Conservation (phyloP, 352 stramenopile genomes). For the Phytophthora multivora region DNA sequence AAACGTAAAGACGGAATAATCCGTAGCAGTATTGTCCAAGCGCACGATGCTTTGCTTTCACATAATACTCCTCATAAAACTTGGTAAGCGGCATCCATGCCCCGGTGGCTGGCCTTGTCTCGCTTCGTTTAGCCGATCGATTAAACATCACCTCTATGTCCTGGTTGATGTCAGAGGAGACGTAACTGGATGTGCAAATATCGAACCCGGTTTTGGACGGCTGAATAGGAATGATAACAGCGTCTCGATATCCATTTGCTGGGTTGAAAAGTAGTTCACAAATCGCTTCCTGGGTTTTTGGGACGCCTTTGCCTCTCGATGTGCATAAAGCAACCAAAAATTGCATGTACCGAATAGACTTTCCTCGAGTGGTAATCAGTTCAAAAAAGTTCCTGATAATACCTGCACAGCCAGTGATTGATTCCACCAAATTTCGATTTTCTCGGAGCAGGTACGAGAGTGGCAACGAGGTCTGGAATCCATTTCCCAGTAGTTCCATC, state of each 20-base stretch:
- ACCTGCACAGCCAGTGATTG: slow-evolving; percentile 60
- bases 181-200: slow-evolving; percentile 41
- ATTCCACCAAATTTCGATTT: slow-evolving; percentile 76
- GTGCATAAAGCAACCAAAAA: slow-evolving; percentile 75
- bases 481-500: slow-evolving; percentile 76
- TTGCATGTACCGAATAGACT: slow-evolving; percentile 78
- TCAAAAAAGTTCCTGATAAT: slow-evolving; percentile 78
- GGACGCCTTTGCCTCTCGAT: slow-evolving; percentile 56
- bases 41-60: slow-evolving; percentile 44
- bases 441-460: slow-evolving; percentile 71
- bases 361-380: slow-evolving; percentile 68
- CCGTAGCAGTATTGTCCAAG: slow-evolving; percentile 77
- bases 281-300: slow-evolving; percentile 78
- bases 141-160: slow-evolving; percentile 52
- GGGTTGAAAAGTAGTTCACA: slow-evolving; percentile 73
- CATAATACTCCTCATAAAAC: slow-evolving; percentile 75
- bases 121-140: slow-evolving; percentile 4
- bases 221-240: slow-evolving; percentile 59
- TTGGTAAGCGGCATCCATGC: slow-evolving; percentile 50
- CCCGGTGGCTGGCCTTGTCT: slow-evolving; percentile 9
- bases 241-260: slow-evolving; percentile 56
- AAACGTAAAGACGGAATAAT: slow-evolving; percentile 71
- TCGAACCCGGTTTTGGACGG: slow-evolving; percentile 53
- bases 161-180: slow-evolving; percentile 22
- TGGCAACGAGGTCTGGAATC: slow-evolving; percentile 71